Conservation (phyloP, 495 filamentous ascomycete genomes). For the Darksidea phi region DNA sequence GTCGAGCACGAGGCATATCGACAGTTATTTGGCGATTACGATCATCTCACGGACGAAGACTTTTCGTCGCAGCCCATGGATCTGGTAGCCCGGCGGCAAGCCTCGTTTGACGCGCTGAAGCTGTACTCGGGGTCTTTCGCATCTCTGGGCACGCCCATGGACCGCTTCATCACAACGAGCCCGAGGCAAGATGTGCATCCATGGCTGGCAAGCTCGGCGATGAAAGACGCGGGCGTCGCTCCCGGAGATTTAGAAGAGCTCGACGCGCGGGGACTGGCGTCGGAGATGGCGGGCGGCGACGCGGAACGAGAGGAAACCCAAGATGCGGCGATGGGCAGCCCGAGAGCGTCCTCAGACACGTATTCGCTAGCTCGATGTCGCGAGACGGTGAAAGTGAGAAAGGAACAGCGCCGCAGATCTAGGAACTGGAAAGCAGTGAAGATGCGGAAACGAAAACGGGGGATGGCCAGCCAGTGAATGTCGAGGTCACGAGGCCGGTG, state of each 20-base stretch:
- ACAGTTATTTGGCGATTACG: constrained; percentile 7
- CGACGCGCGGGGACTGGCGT: constrained; percentile 16
- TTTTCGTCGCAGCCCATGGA: not conserved
- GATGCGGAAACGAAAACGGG: not conserved
- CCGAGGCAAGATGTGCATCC: constrained; percentile 26
- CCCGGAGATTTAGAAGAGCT: constrained; percentile 25
- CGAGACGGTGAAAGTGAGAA: constrained; percentile 3
- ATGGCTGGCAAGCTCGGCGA: constrained; percentile 20
- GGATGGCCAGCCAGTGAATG: not conserved
- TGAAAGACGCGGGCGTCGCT: constrained; percentile 12
- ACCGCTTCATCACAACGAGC: constrained; percentile 18
- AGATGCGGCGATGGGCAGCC: constrained; percentile 15
- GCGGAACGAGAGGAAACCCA: not conserved
- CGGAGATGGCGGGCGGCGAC: constrained; percentile 13
- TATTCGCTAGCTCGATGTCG: constrained; percentile 8
- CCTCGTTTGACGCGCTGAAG: constrained; percentile 18
- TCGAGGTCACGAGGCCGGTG: not conserved
- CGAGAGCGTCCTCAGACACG: constrained; percentile 21
- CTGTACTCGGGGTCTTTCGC: constrained; percentile 21
- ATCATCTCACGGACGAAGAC: constrained; percentile 7
- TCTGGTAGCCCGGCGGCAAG: constrained; percentile 3
- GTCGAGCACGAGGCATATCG: constrained; percentile 13
- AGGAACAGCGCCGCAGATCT: not conserved
- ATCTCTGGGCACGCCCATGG: constrained; percentile 21
- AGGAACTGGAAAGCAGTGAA: not conserved